Base-by-base conservation (phyloP, 1,284 basidiomycete genomes). In the Schizopora paradoxa region DNA sequence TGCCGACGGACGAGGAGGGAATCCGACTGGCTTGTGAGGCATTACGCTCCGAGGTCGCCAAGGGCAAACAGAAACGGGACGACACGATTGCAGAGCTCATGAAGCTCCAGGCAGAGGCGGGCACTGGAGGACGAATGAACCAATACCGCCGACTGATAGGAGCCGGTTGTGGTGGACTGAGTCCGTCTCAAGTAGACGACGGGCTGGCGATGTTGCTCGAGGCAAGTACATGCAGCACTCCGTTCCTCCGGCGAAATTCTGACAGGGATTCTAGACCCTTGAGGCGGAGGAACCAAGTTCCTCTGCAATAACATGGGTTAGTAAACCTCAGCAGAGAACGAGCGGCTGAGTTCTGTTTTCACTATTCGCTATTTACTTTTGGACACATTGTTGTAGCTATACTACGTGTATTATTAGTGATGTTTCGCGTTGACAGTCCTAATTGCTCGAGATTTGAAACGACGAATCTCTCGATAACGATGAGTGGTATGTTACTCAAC, bases 111-210 rank as follows among this genome's bases (percentile, higher is more conserved):
- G 85, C 89, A 14, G 90, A 92, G 65, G 82, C 88, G 10, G 92
- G 92, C 5, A 95, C 91, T 1, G 82, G 85, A 23, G 89, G 88
- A 18, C 76, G 83, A 51, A 92, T 96, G 79, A 74, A 79, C 1
- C 86, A 93, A 54, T 97, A 96, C 62, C 73, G 91, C 53, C 73
- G 83, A 51, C 65, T 96, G 44, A 91, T 96, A 56, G 84, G 86
- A 14, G 81, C 90, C 8, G 91, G 89, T 0, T 92, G 90, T 64
- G 88, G 89, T n/a, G 90, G 89, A 0, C 76, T 94, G n/a, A 76
- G 83, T 1, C 74, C 83, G 1, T 73, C 80, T 22, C 91, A 95
- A 54, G 86, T 96, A 25, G 92, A 96, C 57, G 77, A 78, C 51
- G 82, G 91, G 4, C 72, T 95, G 48, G 81, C 79, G 33, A 85